These are phyloP conservation scores for Leccinum pellstonianum DNA, from an alignment of 768 basidiomycete genomes.

Conservation along the genomic window DNA sequence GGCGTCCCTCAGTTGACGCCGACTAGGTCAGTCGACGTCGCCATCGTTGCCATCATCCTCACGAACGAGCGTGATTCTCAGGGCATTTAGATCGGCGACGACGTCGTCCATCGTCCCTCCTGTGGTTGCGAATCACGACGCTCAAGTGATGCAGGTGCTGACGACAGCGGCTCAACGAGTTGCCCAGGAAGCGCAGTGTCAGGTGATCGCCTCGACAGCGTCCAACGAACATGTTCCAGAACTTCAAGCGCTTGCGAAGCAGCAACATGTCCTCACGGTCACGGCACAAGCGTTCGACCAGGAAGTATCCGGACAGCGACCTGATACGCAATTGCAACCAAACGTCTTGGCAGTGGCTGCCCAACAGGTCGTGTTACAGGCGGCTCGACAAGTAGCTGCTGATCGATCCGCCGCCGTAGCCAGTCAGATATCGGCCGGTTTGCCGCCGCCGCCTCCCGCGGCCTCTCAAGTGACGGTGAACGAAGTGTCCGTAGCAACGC, in stretches of 20 bases:
- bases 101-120: constrained; percentile 29
- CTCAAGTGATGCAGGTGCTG: constrained; percentile 74
- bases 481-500: constrained; percentile 60
- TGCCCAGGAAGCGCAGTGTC: constrained; percentile 69
- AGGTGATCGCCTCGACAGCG: constrained; percentile 53
- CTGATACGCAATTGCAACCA: constrained; percentile 45
- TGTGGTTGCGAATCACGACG: constrained; percentile 49
- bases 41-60: constrained; percentile 1
- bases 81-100: constrained; percentile 34
- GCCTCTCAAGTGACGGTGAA: constrained; percentile 50
- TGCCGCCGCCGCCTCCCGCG: constrained; percentile 33
- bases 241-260: constrained; percentile 71
- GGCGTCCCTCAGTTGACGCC: constrained; percentile 33
- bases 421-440: constrained; percentile 39
- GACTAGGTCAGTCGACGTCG: constrained; percentile 25
- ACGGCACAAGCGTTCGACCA: constrained; percentile 76
- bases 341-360: constrained; percentile 70
- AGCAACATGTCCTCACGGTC: constrained; percentile 73
- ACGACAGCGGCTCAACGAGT: constrained; percentile 77
- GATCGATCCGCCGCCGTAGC: constrained; percentile 47
- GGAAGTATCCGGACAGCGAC: constrained; percentile 56
- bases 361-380: constrained; percentile 78
- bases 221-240: constrained; percentile 47
- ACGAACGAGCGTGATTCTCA: constrained; percentile 7
- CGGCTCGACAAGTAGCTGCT: constrained; percentile 59